Percentiles rank a stretch among this genome's conserved stretches.
phyloP scores from a whole-genome alignment of 495 filamentous ascomycete species.

The Penicillium bovifimosum region DNA sequence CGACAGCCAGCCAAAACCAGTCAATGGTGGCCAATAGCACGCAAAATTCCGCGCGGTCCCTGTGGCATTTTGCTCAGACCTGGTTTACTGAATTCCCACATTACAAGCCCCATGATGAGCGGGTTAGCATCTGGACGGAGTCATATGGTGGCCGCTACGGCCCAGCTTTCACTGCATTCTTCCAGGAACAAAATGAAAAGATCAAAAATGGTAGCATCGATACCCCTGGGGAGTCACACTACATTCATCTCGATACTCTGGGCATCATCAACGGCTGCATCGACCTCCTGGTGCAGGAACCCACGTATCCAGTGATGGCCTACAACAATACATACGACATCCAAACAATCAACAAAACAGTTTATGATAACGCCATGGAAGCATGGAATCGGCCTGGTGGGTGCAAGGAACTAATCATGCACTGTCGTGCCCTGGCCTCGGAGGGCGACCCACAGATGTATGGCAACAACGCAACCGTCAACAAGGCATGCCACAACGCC shows the following conservation, averaged over 20 bases:
- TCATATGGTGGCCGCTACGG: slow-evolving; percentile 67
- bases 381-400: slow-evolving; percentile 49
- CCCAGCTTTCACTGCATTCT: slow-evolving; percentile 57
- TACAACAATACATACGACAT: slow-evolving; percentile 74
- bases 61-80: slow-evolving; percentile 56
- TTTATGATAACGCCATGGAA: slow-evolving; percentile 44
- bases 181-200: slow-evolving; percentile 59
- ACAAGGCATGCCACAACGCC: slow-evolving; percentile 36
- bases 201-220: slow-evolving; percentile 37
- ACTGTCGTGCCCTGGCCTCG: slow-evolving; percentile 39
- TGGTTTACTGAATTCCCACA: slow-evolving; percentile 52
- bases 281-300: slow-evolving; percentile 63
- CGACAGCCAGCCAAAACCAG: slow-evolving; percentile 46
- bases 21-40: slow-evolving; percentile 46
- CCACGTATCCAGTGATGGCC: slow-evolving; percentile 62
- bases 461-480: slow-evolving; percentile 40
- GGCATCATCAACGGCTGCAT: slow-evolving; percentile 68
- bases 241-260: slow-evolving; percentile 46
- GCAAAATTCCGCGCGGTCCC: slow-evolving; percentile 45
- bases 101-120: slow-evolving; percentile 50
- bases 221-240: slow-evolving; percentile 24
- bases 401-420: slow-evolving; percentile 52
- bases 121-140: slow-evolving; percentile 51
- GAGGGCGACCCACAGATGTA: slow-evolving; percentile 42
- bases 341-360: slow-evolving; percentile 52